phyloP scores from a whole-genome alignment of 345 rosid genomes.

The Psidium guajava region DNA sequence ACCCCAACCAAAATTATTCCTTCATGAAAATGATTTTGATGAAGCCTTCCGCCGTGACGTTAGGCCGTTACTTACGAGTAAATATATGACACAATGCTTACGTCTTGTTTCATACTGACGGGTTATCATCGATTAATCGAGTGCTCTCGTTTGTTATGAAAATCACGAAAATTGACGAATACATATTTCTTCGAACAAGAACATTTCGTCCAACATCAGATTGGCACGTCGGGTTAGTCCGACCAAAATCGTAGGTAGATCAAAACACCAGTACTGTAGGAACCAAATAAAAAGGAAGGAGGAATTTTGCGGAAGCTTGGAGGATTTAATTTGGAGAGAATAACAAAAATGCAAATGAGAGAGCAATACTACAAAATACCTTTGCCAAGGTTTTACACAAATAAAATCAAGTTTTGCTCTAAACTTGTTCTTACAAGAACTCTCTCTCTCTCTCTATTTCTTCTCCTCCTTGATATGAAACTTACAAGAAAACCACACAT shows the following conservation, averaged over 20 bases:
- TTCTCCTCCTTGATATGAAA: too few relatives aligned
- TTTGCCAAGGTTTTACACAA: too few relatives aligned
- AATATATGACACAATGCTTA: accelerated
- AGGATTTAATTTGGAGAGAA: too few relatives aligned
- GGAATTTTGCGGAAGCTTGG: too few relatives aligned
- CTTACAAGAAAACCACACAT: too few relatives aligned
- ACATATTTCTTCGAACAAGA: background rate
- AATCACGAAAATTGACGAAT: background rate
- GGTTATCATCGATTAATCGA: accelerated
- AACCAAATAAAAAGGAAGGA: too few relatives aligned
- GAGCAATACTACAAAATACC: too few relatives aligned
- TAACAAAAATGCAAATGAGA: too few relatives aligned
- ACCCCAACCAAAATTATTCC: background rate
- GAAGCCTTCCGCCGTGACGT: background rate
- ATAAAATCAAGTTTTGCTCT: too few relatives aligned
- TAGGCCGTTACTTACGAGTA: background rate
- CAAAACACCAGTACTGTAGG: background rate
- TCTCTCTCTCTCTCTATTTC: too few relatives aligned
- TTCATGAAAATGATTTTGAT: background rate
- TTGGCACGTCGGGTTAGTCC: background rate
- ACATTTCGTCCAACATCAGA: background rate
- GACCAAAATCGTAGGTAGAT: background rate
- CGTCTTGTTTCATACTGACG: accelerated
- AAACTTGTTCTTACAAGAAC: too few relatives aligned
- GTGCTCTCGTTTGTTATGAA: accelerated